A percentile compares a stretch with the other conserved stretches of the same genome.
phyloP scores from a whole-genome alignment of 1,139 yeast species.

The Geotrichum fermentans region DNA sequence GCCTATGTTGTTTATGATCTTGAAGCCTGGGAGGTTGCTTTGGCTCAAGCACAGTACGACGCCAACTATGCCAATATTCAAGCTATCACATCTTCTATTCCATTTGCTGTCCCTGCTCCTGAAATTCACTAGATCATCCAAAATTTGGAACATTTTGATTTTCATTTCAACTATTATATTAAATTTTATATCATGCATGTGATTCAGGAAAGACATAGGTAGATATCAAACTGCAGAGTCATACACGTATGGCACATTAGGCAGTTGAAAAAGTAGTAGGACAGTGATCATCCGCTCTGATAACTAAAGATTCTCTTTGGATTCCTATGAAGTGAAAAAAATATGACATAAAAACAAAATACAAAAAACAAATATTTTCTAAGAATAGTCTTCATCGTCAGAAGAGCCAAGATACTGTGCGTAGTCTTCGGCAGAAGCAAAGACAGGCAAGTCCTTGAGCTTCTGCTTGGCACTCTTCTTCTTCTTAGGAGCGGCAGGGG shows the following conservation, averaged over 20 bases:
- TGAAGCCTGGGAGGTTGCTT: slow-evolving; percentile 12
- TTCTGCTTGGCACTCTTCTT: slow-evolving; percentile 53
- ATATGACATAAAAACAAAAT: neutral
- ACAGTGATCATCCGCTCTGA: too few species aligned
- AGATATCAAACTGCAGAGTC: too few species aligned
- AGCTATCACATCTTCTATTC: slow-evolving; percentile 6
- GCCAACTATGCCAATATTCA: slow-evolving; percentile 1
- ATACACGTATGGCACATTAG: too few species aligned
- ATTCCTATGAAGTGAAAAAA: neutral
- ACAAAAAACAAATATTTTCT: slow-evolving; percentile 1
- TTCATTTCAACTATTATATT: neutral
- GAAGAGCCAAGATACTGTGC: slow-evolving; percentile 58
- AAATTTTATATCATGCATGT: too few species aligned
- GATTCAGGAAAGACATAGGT: too few species aligned
- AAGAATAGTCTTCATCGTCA: slow-evolving; percentile 30
- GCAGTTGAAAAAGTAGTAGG: too few species aligned
- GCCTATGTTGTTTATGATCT: slow-evolving; percentile 30
- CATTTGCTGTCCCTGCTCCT: slow-evolving; percentile 6
- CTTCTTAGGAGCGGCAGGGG: slow-evolving; percentile 19
- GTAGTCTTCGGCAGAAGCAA: slow-evolving; percentile 88
- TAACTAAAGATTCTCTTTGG: neutral
- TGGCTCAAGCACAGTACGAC: slow-evolving; percentile 14
- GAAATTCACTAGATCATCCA: neutral
- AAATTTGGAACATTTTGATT: neutral
- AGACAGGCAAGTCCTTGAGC: slow-evolving; percentile 68